Base-by-base conservation (phyloP, 371 early-diverging fungal genomes). In the Thermomucor indicae-seudaticae region DNA sequence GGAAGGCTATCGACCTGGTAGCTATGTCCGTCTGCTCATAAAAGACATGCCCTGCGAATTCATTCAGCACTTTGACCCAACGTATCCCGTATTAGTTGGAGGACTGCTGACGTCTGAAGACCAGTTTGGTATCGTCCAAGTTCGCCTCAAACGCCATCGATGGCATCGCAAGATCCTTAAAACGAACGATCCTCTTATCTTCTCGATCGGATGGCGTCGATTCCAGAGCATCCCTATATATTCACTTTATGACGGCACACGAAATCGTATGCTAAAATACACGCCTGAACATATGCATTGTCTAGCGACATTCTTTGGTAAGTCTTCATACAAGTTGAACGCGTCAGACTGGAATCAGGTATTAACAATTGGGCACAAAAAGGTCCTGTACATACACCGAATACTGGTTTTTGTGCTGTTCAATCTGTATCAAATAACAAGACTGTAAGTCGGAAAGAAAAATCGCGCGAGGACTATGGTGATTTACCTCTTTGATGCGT, bases 221-320 rank as follows among this genome's bases (percentile, higher is more conserved):
- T 95, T 97, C 85, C 97, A 98, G 67, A 90, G 90, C 31, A 86
- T 96, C 51, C 99, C 99, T 3, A 72, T 96, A 31, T 99, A 93
- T 72, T 96, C 93, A 31, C 72, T 96, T 34, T 87, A 94, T 66
- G 96, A 94, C 62, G 90, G 91, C 37, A 92, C 88, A 31, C 82
- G 97, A 40, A 98, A 97, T 72, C 85, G 96, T 51, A 91, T 97
- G 93, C 81, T 99, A 40, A 99, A 99, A 72, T 97, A 99, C 69
- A 96, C 98, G 5, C 98, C 98, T 5, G 96, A 97, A 68, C 97
- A 97, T 64, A 96, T 97, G 96, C 97, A 97, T 79, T 97, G 98
- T 79, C 64, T 92, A 45, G 97, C 95, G 11, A 89, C 93, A 0
- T 86, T 97, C 61, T 97, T 90, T 60, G 97, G 90, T 77, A 65